Base-by-base conservation (phyloP, 306 rosid species). In the Sphenostylis stenocarpa region DNA sequence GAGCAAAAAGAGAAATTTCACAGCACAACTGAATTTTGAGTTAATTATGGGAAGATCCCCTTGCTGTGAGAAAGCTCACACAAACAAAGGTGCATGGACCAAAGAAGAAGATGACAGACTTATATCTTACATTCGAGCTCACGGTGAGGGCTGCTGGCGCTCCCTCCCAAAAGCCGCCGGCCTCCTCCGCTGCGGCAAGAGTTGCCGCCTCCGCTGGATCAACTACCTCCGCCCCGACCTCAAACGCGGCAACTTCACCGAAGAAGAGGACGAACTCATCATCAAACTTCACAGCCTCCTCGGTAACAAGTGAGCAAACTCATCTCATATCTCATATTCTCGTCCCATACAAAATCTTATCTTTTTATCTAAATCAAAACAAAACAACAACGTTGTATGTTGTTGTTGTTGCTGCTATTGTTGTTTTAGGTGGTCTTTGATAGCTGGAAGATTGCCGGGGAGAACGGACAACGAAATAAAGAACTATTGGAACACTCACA, bases 1-100 rank as follows among this genome's bases (percentile, higher is more conserved):
- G 6, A 13, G 36, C 7, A 57, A 57, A 24, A 2, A 56, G 34
- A 57, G 72, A 79, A 79, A 80, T 0, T 52, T 52, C 84, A 65
- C 19, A 19, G 80, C 20, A 5, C 39, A 28, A 84, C 7, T 44
- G 5, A 61, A 75, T n/a, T 45, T 26, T 3, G 10, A 67, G 48
- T 7, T 28, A 77, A 7, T 3, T 3, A 83, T 93, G 98, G 99
- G 99, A 82, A 89, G 99, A 72, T 96, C 99, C 16, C 99, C 99
- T 65, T 96, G 99, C 51, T 96, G 99, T 83, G 99, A 96, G 70
- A 96, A 96, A 75, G 99, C 99, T 72, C 98, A 96, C 84, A 96
- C 99, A 66, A 96, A 96, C 85, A 96, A 96, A 85, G 99, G 99
- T 45, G 99, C 99, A n/a, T 96, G 99, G 99, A 95, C 99, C 11